phyloP scores from a whole-genome alignment of 257 asterid species.

The Ajuga chamaepitys region DNA sequence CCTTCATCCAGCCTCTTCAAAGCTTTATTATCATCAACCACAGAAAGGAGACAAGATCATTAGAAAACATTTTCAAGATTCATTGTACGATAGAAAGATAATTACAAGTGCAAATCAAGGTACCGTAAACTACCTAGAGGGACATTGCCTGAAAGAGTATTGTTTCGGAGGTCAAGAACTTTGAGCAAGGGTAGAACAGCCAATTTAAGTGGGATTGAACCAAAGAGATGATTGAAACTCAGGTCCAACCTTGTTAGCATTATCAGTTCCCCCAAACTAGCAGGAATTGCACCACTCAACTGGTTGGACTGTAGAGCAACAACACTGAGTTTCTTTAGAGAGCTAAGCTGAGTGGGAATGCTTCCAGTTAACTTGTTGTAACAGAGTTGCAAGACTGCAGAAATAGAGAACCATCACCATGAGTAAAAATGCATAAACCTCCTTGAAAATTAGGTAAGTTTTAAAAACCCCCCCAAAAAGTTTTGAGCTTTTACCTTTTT shows the following conservation, averaged over 20 bases:
- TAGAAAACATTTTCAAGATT: background rate
- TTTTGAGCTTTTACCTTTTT: background rate
- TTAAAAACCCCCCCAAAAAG: background rate
- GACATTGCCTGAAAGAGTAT: constrained; percentile 82
- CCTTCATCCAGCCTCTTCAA: constrained; percentile 78
- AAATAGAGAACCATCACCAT: background rate
- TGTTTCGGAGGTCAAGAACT: constrained; percentile 74
- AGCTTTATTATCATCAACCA: constrained; percentile 39
- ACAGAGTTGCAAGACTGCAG: constrained; percentile 86
- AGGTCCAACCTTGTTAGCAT: constrained; percentile 73
- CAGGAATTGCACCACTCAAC: constrained; percentile 88
- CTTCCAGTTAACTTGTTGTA: constrained; percentile 70
- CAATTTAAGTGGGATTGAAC: constrained; percentile 65
- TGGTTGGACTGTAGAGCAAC: constrained; percentile 83
- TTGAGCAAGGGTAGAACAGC: constrained; percentile 48
- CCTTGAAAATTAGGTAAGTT: background rate
- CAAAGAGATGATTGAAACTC: constrained; percentile 72
- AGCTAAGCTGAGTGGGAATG: constrained; percentile 71
- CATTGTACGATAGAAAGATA: background rate
- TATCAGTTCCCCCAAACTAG: constrained; percentile 59
- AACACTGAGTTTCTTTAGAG: constrained; percentile 61
- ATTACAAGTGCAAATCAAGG: background rate
- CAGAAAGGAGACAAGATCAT: background rate
- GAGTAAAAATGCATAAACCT: background rate
- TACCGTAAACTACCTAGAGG: constrained; percentile 54